Conservation (phyloP, 2,329 filamentous ascomycete genomes). For the Ustulina deusta region DNA sequence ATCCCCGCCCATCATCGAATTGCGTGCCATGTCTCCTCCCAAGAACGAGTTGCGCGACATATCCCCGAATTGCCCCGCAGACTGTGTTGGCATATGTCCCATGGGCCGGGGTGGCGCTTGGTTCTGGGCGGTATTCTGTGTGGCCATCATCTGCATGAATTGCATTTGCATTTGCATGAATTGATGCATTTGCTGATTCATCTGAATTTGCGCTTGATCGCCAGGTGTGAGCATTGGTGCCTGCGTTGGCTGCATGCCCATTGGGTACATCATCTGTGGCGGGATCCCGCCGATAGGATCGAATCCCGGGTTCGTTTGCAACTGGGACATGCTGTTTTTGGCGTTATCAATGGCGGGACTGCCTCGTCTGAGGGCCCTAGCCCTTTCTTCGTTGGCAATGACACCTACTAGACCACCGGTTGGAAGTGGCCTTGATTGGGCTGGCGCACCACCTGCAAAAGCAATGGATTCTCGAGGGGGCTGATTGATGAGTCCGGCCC, state of each 20-base stretch:
- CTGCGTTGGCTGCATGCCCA: conserved; percentile 51
- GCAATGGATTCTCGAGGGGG: conserved; percentile 80
- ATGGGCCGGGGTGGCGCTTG: conserved; percentile 49
- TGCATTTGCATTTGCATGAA: conserved; percentile 97
- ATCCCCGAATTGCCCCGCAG: conserved; percentile 58
- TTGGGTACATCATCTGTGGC: conserved; percentile 63
- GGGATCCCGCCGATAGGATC: conserved; percentile 65
- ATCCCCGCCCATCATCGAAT: conserved; percentile 48
- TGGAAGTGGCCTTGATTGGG: conserved; percentile 60
- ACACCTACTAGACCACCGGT: conserved; percentile 88
- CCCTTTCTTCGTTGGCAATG: conserved; percentile 86
- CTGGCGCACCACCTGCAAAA: conserved; percentile 69
- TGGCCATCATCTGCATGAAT: conserved; percentile 86
- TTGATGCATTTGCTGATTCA: conserved; percentile 85
- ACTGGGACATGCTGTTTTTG: conserved; percentile 54
- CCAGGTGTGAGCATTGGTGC: conserved; percentile 64
- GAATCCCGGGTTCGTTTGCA: conserved; percentile 55
- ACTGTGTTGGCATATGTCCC: conserved; percentile 57
- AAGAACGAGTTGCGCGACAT: conserved; percentile 46
- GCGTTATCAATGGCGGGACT: conserved; percentile 75
- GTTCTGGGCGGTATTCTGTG: conserved; percentile 52
- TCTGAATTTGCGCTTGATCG: conserved; percentile 81
- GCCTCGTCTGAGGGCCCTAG: conserved; percentile 80
- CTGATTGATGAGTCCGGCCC: conserved; percentile 79
- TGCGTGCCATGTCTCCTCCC: conserved; percentile 44